Base-by-base conservation (phyloP, 768 basidiomycete species). In the Pleurotus tuber-regium region DNA sequence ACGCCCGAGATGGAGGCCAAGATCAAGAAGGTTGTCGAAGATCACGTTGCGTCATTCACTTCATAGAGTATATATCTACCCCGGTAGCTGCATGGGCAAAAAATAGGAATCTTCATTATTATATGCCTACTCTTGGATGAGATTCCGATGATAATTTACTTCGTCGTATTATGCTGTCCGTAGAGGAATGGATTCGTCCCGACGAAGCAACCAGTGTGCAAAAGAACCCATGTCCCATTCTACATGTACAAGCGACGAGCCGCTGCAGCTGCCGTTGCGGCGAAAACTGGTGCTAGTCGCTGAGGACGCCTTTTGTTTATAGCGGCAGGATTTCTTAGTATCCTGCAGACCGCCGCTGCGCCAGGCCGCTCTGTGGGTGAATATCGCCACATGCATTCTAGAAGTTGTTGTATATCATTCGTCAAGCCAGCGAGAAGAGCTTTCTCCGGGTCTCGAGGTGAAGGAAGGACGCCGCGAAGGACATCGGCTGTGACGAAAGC, bases 21-120 rank as follows among this genome's bases (percentile, higher is more conserved):
- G 82, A 96, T 95, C 71, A 96, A 94, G 89, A 90, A 87, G 79
- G 87, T 86, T 60, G 90, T 93, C 19, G 89, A 92, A 74, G 88
- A 91, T 62, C 90, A 92, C 59, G 91, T 92, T 58, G 72, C 87
- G 54, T 80, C 87, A 42, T 92, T 92, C 76, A 79, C 82, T 55
- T 83, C 80, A 57, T 82, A 81, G 67, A 26, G 38, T 50, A 21
- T 50, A 38, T 19, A 31, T 18, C 21, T 39, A 19, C 33, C 16
- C 38, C 23, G 2, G 28, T 41, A 29, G 36, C 25, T n/a, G 47
- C 23, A 12, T 50, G 16, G 16, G 12, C 1, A 9, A 39, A 50
- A 50, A 39, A 28, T 50, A 30, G 49, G 46, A 48, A 48, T 33
- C 46, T 16, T 46, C 29, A 48, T 48, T 35, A 28, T 36, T 10